These are phyloP conservation scores for Phytophthora palmivora DNA, from an alignment of 352 stramenopile genomes.

Conservation along the genomic window DNA sequence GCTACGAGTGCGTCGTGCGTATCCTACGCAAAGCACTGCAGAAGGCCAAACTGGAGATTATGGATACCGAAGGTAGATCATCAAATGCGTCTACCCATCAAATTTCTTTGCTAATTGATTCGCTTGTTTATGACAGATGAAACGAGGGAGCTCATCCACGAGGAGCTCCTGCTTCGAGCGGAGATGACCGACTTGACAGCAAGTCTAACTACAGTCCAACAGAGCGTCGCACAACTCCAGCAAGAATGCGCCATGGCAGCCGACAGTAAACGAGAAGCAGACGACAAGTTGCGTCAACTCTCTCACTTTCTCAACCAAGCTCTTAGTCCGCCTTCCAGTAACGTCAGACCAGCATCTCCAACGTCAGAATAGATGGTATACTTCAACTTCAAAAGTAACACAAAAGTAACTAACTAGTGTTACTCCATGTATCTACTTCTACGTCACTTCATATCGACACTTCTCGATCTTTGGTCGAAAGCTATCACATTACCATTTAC, in stretches of 20 bases:
- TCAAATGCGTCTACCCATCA: not conserved
- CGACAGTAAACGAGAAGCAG: constrained; percentile 57
- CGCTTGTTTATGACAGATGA: constrained; percentile 43
- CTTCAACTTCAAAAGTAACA: constrained; percentile 5
- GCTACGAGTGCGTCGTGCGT: constrained; percentile 64
- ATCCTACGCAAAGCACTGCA: constrained; percentile 59
- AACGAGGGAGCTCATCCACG: constrained; percentile 48
- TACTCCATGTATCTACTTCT: constrained; percentile 26
- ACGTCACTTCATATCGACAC: constrained; percentile 40
- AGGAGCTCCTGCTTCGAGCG: constrained; percentile 64
- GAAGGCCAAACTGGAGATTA: constrained; percentile 59
- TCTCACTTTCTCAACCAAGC: constrained; percentile 62
- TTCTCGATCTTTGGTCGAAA: constrained; percentile 45
- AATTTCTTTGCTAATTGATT: not conserved
- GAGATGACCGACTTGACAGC: constrained; percentile 51
- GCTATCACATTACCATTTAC: constrained; percentile 31
- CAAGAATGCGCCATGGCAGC: constrained; percentile 56
- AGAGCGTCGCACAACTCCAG: constrained; percentile 53
- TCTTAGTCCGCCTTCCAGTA: constrained; percentile 23
- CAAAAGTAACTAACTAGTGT: no score
- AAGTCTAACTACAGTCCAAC: constrained; percentile 42
- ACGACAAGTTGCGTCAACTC: constrained; percentile 62
- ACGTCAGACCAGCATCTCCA: constrained; percentile 15
- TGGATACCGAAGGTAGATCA: constrained; percentile 51
- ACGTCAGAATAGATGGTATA: constrained; percentile 14